Evolutionary conservation across 805 yeast genomes (phyloP), one percentile per base, ranked within the genome.

Genomic region (Candida insectorum): DNA sequence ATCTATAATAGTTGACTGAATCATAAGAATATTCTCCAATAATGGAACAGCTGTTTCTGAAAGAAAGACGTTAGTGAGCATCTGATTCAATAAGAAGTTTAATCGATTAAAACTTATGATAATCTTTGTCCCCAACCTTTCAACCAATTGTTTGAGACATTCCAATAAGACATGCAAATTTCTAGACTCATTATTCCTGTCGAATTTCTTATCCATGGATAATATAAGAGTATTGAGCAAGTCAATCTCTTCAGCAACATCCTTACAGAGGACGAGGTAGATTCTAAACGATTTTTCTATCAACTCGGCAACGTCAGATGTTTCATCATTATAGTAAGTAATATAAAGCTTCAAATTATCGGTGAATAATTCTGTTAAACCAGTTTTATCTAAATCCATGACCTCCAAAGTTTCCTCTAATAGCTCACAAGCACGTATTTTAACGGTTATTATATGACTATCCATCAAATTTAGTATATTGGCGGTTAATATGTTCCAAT

Each of bases 391-490:
- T 8, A 37, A 6, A 24, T 35, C 32, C 1, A 23, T 25, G 5
- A 21, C 32, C 11, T 31, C 24, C 4, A 24, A 8, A 9, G 22
- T 12, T 17, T 34, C 18, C 14, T 24, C 24, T 3, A 42, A 34
- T 20, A 39, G 28, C 26, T 33, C 17, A 15, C 40, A 36, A 10
- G 44, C 60, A 30, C 55, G 58, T 1, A 47, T 39, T 34, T 63
- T 59, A 28, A 53, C 45, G 5, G 33, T 23, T 5, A 57, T 53
- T 16, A 55, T 58, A 28, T 56, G 52, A 36, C 62, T 64, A 36
- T 62, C 66, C 24, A 62, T 47, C 5, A 65, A 44, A 28, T 60
- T 61, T 13, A 65, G 48, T 4, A 58, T 44, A 28, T 60, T 61
- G 5, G 68, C 50, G 8, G 65, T 47, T 9, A 60, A 32, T 3